These are phyloP conservation scores for Lachancea quebecensis DNA, from an alignment of 805 yeast species.

Conservation along the genomic window DNA sequence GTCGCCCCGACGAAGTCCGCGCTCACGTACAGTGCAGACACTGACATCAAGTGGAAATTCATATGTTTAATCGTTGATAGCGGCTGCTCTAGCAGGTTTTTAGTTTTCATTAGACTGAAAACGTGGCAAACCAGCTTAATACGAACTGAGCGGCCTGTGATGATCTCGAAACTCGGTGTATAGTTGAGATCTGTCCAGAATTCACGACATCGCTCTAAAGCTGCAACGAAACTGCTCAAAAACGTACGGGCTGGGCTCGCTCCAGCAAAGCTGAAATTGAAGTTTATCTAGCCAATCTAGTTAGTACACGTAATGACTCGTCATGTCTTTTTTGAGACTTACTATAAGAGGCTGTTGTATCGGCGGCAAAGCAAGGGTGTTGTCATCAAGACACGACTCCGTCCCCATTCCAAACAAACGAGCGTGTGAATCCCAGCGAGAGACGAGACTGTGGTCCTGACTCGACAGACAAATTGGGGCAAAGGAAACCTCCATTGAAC, in stretches of 20 bases:
- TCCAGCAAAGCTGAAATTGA: not conserved
- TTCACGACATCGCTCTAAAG: slow-evolving; percentile 1
- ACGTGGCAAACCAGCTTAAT: slow-evolving; percentile 4
- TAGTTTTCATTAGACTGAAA: slow-evolving; percentile 9
- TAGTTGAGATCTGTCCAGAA: slow-evolving; percentile 9
- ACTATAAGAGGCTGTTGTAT: slow-evolving; percentile 2
- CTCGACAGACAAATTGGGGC: not conserved
- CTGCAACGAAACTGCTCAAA: not conserved
- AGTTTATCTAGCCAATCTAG: not conserved
- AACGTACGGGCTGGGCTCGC: not conserved
- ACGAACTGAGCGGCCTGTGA: not conserved
- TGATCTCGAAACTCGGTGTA: not conserved
- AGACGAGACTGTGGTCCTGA: not conserved
- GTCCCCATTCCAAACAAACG: not conserved
- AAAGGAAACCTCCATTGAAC: not conserved
- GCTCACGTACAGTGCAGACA: slow-evolving; percentile 1
- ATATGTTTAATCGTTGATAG: slow-evolving; percentile 7
- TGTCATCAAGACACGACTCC: not conserved
- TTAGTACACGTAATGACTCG: not conserved
- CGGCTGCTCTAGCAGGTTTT: slow-evolving; percentile 9
- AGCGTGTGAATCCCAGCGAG: not conserved
- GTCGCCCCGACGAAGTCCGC: slow-evolving; percentile 2
- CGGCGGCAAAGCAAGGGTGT: slow-evolving; percentile 6
- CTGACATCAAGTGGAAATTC: slow-evolving; percentile 1
- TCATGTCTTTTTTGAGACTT: not conserved